Percentiles rank a stretch among this genome's conserved stretches.
These are phyloP conservation scores for Thermothielavioides terrestris DNA, from an alignment of 495 filamentous ascomycete species.

Conservation along the genomic window DNA sequence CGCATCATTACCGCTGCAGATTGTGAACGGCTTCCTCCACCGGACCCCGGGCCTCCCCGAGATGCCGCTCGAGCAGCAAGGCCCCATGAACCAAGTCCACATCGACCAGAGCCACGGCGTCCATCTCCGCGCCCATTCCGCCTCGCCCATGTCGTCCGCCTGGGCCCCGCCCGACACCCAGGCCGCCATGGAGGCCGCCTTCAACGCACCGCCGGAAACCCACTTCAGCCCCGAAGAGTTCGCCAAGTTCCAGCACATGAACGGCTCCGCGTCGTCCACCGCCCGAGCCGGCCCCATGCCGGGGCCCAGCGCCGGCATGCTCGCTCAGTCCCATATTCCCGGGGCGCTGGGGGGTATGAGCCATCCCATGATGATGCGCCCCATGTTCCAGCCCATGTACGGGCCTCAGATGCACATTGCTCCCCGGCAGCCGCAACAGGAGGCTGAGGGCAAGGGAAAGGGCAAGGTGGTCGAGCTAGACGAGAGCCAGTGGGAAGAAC, in stretches of 20 bases:
- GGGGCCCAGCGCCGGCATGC: constrained; percentile 28
- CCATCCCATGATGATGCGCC: constrained; percentile 36
- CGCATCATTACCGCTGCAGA: constrained; percentile 36
- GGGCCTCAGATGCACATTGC: constrained; percentile 41
- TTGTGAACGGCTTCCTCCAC: constrained; percentile 90
- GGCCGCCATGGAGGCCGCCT: constrained; percentile 72
- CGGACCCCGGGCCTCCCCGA: constrained; percentile 46
- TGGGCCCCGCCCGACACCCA: constrained; percentile 51
- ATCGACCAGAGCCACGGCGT: constrained; percentile 27
- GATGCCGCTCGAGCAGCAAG: constrained; percentile 33
- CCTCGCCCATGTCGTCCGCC: constrained; percentile 36
- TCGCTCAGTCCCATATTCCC: constrained; percentile 39
- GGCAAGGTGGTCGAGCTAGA: constrained; percentile 86
- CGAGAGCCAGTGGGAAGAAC: constrained; percentile 89
- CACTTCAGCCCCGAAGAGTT: constrained; percentile 83
- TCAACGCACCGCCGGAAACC: constrained; percentile 48
- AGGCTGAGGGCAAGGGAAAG: constrained; percentile 70
- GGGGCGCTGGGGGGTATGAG: constrained; percentile 48
- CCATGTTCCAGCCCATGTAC: constrained; percentile 46
- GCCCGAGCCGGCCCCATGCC: constrained; percentile 41
- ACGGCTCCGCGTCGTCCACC: constrained; percentile 26
- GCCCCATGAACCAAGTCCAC: constrained; percentile 31
- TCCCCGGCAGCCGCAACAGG: constrained; percentile 22
- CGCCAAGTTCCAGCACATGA: constrained; percentile 70
- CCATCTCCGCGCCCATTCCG: constrained; percentile 21